Evolutionary conservation across 768 basidiomycete species (phyloP).

Genomic region (Agaricus bisporus): DNA sequence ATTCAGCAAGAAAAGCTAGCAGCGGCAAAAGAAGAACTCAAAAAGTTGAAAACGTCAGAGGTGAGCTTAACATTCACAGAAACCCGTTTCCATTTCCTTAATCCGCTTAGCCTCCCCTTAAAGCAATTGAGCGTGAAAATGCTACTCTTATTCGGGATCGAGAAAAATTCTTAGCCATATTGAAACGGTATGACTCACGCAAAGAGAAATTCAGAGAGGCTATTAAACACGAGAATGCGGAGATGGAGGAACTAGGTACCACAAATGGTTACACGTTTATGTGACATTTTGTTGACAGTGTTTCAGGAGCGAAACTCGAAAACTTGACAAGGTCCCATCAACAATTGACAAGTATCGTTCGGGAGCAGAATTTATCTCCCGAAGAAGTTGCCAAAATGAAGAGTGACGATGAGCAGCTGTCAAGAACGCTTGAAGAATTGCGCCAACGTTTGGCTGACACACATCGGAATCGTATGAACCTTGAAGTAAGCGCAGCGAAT

Average conservation of each 20-base stretch:
- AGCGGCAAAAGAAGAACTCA: conserved; percentile 44
- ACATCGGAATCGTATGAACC: conserved; percentile 63
- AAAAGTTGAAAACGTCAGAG: conserved; percentile 55
- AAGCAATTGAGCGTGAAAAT: conserved; percentile 57
- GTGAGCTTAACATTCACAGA: conserved; percentile 25
- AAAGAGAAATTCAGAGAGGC: conserved; percentile 63
- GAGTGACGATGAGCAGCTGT: conserved; percentile 76
- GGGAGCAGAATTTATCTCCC: conserved; percentile 82
- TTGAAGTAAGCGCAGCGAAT: conserved; percentile 81
- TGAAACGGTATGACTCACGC: conserved; percentile 62
- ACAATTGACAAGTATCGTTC: conserved; percentile 60
- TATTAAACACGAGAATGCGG: conserved; percentile 62
- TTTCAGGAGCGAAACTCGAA: conserved; percentile 53
- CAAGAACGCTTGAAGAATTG: conserved; percentile 69
- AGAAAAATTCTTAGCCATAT: conserved; percentile 72
- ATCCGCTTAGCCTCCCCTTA: conserved; percentile 47
- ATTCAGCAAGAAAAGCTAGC: conserved; percentile 42
- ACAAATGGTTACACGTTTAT: not conserved
- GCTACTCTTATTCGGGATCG: conserved; percentile 64
- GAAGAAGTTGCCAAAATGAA: conserved; percentile 93
- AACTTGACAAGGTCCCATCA: conserved; percentile 59
- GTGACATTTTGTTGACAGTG: not conserved
- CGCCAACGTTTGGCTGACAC: conserved; percentile 71
- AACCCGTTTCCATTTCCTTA: not conserved
- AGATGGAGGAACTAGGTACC: conserved; percentile 51